These are phyloP conservation scores for Suhomyces sp. DNA, from an alignment of 805 yeast species.

Conservation along the genomic window DNA sequence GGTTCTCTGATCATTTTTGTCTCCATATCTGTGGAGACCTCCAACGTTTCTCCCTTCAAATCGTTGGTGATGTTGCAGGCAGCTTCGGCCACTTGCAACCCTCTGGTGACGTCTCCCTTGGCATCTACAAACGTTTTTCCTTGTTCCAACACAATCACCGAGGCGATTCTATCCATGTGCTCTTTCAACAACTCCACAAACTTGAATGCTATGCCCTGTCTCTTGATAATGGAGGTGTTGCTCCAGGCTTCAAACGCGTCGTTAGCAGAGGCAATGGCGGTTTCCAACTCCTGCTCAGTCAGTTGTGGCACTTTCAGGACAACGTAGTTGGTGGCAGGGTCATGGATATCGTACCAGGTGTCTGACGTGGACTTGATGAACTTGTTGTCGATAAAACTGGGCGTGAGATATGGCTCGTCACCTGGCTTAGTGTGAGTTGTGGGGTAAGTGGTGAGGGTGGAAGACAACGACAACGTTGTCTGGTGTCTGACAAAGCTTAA, in stretches of 20 bases:
- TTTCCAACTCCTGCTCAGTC: slow-evolving; percentile 60
- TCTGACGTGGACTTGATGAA: slow-evolving; percentile 47
- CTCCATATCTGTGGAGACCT: slow-evolving; percentile 72
- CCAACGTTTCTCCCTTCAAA: slow-evolving; percentile 59
- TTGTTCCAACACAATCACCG: slow-evolving; percentile 46
- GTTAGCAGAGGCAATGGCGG: slow-evolving; percentile 63
- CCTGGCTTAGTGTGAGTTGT: slow-evolving; percentile 33
- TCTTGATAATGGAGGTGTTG: slow-evolving; percentile 53
- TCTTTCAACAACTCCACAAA: slow-evolving; percentile 60
- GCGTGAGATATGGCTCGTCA: slow-evolving; percentile 48
- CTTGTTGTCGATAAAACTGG: slow-evolving; percentile 50
- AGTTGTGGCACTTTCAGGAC: slow-evolving; percentile 71
- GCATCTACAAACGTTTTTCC: slow-evolving; percentile 78
- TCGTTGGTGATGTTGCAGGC: slow-evolving; percentile 65
- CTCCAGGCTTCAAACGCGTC: slow-evolving; percentile 60
- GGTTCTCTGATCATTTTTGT: slow-evolving; percentile 75
- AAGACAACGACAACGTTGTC: slow-evolving; percentile 20
- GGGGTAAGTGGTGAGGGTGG: slow-evolving; percentile 39
- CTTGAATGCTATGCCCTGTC: slow-evolving; percentile 71
- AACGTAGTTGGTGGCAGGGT: slow-evolving; percentile 70
- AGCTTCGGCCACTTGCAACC: slow-evolving; percentile 76
- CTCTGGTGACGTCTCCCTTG: slow-evolving; percentile 68
- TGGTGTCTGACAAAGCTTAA: slow-evolving; percentile 1
- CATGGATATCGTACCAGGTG: slow-evolving; percentile 66
- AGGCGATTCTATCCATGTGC: slow-evolving; percentile 68